These are phyloP conservation scores for Escallonia herrerae DNA, from an alignment of 129 eudicot genomes.

Conservation along the genomic window DNA sequence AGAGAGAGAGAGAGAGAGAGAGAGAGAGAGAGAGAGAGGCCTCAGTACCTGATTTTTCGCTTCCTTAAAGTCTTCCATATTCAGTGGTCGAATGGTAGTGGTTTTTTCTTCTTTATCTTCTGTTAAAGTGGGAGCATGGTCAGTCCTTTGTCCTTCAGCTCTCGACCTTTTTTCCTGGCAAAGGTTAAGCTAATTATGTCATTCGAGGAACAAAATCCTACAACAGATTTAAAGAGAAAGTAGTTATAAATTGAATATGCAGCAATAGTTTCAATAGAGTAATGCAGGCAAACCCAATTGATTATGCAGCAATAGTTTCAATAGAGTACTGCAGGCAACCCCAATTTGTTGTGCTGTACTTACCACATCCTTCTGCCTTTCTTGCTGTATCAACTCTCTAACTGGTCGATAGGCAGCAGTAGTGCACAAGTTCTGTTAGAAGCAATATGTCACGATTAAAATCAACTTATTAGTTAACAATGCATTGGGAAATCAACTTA, in stretches of 20 bases:
- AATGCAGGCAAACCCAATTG: not conserved
- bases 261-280: no score
- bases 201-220: not conserved
- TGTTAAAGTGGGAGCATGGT: conserved; percentile 18
- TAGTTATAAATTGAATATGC: no score
- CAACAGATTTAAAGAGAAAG: not conserved
- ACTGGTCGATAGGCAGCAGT: conserved; percentile 96
- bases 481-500: no score
- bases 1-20: no score
- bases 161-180: conserved; percentile 58
- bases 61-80: conserved; percentile 79
- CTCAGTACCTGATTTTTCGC: conserved; percentile 73
- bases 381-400: conserved; percentile 88
- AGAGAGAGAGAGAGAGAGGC: no score
- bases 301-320: no score
- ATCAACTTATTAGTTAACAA: not conserved
- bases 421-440: conserved; percentile 74
- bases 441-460: conserved; percentile 2
- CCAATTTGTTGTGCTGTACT: conserved; percentile 5
- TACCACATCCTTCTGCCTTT: conserved; percentile 67
- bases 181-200: not conserved
- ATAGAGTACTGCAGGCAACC: not conserved
- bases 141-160: conserved; percentile 31
- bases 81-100: conserved; percentile 69
- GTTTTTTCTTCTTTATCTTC: conserved; percentile 52